Evolutionary conservation across 31 red algal genomes (phyloP).

Genomic region (Pterothamnion heteromorphum): DNA sequence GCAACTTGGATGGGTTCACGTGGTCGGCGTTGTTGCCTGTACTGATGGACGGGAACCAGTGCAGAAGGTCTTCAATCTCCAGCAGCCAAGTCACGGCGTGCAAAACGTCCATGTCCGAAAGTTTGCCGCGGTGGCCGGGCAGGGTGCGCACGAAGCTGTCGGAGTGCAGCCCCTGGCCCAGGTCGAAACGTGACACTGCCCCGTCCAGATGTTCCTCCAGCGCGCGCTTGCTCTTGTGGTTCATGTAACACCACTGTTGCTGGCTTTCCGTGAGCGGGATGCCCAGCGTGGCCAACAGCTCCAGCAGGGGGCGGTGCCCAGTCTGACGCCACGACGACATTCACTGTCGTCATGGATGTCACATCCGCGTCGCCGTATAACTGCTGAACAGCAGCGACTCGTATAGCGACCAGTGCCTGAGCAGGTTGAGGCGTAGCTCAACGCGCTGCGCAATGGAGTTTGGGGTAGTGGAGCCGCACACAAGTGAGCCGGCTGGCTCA

Average conservation of each 20-base stretch:
- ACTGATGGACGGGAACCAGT: too few relatives aligned
- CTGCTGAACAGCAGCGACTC: conserved; percentile 58
- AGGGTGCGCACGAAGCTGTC: conserved; percentile 68
- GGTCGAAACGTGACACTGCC: conserved; percentile 56
- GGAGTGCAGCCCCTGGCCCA: conserved; percentile 58
- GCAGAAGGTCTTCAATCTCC: conserved; percentile 54
- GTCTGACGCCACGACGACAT: conserved; percentile 77
- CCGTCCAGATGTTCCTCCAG: conserved; percentile 52
- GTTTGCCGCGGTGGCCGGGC: conserved; percentile 60
- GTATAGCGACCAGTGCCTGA: conserved; percentile 69
- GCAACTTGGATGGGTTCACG: conserved; percentile 40
- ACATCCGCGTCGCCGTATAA: conserved; percentile 57
- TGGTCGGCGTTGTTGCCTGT: too few relatives aligned
- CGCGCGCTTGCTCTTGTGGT: conserved; percentile 60
- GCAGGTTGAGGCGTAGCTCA: conserved; percentile 71
- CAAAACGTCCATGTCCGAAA: conserved; percentile 69
- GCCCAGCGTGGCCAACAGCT: conserved; percentile 74
- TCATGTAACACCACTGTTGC: conserved; percentile 81
- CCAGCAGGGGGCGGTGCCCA: conserved; percentile 57
- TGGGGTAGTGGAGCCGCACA: too few relatives aligned
- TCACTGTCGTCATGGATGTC: too few relatives aligned
- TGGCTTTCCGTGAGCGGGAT: conserved; percentile 60
- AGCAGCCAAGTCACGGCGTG: conserved; percentile 59
- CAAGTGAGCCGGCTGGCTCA: too few relatives aligned
- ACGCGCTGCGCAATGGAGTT: conserved; percentile 57